Base-by-base conservation (phyloP, 768 basidiomycete species). In the Calocybe gangraenosa region DNA sequence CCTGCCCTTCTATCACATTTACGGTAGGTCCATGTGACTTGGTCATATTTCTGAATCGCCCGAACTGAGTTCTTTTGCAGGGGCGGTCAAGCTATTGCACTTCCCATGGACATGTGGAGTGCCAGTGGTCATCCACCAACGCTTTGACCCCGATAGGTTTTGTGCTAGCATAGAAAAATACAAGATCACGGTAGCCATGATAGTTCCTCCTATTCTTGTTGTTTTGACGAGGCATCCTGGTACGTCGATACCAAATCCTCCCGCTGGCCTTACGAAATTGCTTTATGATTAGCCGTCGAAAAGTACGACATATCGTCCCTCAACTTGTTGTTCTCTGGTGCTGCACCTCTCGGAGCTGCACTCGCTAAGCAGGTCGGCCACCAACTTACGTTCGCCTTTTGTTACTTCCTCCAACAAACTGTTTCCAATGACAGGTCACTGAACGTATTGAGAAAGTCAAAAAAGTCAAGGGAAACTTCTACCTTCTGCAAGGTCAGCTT, bases 181-280 rank as follows among this genome's bases (percentile, higher is more conserved):
- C 68, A 76, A 68, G 40, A 74, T 82, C 20, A 83, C 84, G 0
- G 47, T 67, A 1, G 48, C 76, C 0, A 64, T 85, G 0, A 67
- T 90, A 38, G 90, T 90, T 1, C 92, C 92, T 1, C 92, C 93
- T 0, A 81, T 96, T n/a, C 65, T 92, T 10, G 81, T 95, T 11
- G 74, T 80, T 1, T 70, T 96, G 33, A 67, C 81, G 2, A 78
- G 84, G 48, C 83, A 87, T 52, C 77, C 81, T 9, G 82, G 80
- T 79, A 64, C 23, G 79, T 61, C 42, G 3, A 19, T 46, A n/a
- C n/a, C n/a, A n/a, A n/a, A n/a, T n/a, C n/a, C n/a, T n/a, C n/a
- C n/a, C n/a, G n/a, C n/a, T n/a, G n/a, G n/a, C n/a, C n/a, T n/a
- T n/a, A n/a, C n/a, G n/a, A n/a, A n/a, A n/a, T n/a, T n/a, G n/a